A percentile compares a stretch with the other conserved stretches of the same genome.
Evolutionary conservation across 2,329 filamentous ascomycete species (phyloP).

Genomic region (Colletotrichum orbiculare): DNA sequence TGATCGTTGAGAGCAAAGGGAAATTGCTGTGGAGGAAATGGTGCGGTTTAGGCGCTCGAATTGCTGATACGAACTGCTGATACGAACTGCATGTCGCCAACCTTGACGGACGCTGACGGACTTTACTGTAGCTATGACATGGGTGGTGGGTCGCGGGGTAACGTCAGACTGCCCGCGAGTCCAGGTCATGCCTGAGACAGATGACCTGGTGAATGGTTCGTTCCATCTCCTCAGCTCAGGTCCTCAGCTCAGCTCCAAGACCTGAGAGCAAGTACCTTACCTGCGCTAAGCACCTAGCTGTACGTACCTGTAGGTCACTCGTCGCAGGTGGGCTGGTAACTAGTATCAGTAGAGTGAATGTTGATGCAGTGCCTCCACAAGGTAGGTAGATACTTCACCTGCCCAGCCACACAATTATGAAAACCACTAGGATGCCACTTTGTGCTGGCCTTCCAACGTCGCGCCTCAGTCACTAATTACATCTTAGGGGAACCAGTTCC

Average conservation of each 20-base stretch:
- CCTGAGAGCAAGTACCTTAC: too few species aligned
- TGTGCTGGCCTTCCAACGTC: too few species aligned
- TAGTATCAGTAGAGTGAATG: too few species aligned
- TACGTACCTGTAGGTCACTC: too few species aligned
- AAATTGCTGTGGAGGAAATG: constrained; percentile 3
- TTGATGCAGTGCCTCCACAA: too few species aligned
- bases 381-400: too few species aligned
- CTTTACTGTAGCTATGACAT: constrained; percentile 32
- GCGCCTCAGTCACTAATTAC: too few species aligned
- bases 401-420: too few species aligned
- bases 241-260: neutral
- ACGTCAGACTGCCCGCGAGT: constrained; percentile 30
- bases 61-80: constrained; percentile 22
- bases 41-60: constrained; percentile 13
- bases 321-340: too few species aligned
- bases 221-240: neutral
- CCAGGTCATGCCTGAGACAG: constrained; percentile 30
- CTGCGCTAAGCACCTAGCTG: too few species aligned
- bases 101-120: neutral
- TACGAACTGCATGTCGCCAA: constrained; percentile 20
- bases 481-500: too few species aligned
- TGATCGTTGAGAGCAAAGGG: neutral
- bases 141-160: constrained; percentile 36
- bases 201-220: constrained; percentile 18
- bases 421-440: too few species aligned